Base-by-base conservation (phyloP, 2,329 filamentous ascomycete species). In the Myriosclerotinia scirpicola region DNA sequence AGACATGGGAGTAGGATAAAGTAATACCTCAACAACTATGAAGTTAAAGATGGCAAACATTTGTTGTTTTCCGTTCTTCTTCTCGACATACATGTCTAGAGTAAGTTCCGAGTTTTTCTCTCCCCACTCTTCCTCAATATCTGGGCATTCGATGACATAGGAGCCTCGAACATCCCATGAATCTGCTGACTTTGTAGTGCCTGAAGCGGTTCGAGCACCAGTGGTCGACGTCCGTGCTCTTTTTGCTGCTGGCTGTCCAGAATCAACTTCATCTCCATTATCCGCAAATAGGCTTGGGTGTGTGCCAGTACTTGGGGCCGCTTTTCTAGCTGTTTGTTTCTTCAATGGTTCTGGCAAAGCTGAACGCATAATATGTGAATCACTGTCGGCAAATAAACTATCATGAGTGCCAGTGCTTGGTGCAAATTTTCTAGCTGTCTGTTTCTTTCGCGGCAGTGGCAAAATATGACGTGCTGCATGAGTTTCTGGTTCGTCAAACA, bases 31-130 rank as follows among this genome's bases (percentile, higher is more conserved):
- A 6, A 72, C 52, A 46, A 67, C 40, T 67, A 62, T 56, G 38
- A 71, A 70, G 17, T 71, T 9, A n/a, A 72, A 69, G 6, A 68
- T 67, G 7, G 30, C 67, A 55, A 66, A 69, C 30, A 72, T 50
- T 22, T 72, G 70, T 9, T 65, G 62, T 50, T 64, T 68, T 12
- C 67, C 66, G 12, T 63, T 62, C 26, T 26, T 66, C 1, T 44
- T 67, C 26, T 69, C 65, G 14, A 68, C 53, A 46, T 70, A 67
- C 2, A 72, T 50, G 11, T 71, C 67, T 22, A 70, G 34, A 6
- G 44, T 66, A 36, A 69, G 54, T 5, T 42, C 38, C n/a, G 40
- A 50, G n/a, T 66, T 34, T 46, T 59, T 40, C 30, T 58, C 44
- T 56, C 53, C 54, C 61, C 67, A 70, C 46, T 66, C 26, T 3